These are phyloP conservation scores for Calonectria leucothoes DNA, from an alignment of 2,329 filamentous ascomycete species.

Conservation along the genomic window DNA sequence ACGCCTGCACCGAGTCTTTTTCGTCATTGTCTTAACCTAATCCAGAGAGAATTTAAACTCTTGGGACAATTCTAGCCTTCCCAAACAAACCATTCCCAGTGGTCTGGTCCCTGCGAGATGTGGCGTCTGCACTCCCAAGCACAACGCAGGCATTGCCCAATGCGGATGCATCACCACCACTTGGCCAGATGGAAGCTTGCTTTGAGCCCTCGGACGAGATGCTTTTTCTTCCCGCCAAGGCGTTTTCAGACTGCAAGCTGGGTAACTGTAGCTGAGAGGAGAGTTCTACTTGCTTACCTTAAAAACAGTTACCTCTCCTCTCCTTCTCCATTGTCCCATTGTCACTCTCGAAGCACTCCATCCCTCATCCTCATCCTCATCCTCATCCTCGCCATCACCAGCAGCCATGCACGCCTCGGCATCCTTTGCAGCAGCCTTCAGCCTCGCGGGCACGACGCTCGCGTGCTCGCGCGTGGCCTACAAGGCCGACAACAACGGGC, in stretches of 20 bases:
- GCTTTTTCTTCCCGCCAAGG: neutral
- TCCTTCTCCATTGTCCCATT: neutral
- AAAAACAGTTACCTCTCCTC: neutral
- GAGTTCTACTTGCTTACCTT: neutral
- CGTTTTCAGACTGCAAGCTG: neutral
- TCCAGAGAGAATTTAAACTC: neutral
- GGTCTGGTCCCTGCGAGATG: neutral
- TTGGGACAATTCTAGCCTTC: neutral
- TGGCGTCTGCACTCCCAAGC: neutral
- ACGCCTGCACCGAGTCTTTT: neutral
- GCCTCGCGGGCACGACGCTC: conserved; percentile 1
- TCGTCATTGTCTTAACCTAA: neutral
- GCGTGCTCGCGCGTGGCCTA: conserved; percentile 22
- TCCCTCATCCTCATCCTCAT: neutral
- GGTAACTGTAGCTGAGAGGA: neutral
- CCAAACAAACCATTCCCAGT: too few species aligned
- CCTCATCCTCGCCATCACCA: neutral
- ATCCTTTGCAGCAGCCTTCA: neutral
- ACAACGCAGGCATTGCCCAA: neutral
- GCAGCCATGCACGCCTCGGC: neutral
- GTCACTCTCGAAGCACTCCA: neutral
- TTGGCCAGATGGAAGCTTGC: neutral
- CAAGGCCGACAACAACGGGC: neutral
- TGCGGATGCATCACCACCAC: neutral
- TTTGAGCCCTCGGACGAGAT: neutral